A percentile compares a stretch with the other conserved stretches of the same genome.
These are phyloP conservation scores for Azolla pinnata DNA, from an alignment of 75 land plant species.

Conservation along the genomic window DNA sequence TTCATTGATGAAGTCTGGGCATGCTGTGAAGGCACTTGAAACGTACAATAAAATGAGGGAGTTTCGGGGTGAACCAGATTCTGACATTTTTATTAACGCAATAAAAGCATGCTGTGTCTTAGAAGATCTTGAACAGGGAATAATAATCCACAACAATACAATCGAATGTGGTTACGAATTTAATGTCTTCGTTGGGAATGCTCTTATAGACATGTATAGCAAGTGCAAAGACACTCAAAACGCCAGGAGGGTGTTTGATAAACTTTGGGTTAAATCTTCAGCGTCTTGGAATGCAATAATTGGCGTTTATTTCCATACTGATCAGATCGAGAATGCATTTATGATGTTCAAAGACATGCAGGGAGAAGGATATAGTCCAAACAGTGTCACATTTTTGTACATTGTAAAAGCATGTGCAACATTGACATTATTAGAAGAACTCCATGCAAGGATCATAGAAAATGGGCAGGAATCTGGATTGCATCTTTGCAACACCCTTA, in stretches of 20 bases:
- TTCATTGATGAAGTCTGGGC: too few species aligned
- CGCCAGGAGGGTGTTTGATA: constrained; percentile 28
- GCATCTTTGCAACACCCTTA: constrained; percentile 39
- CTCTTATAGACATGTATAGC: constrained; percentile 33
- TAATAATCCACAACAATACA: constrained; percentile 27
- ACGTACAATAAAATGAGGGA: too few species aligned
- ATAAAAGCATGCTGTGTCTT: constrained; percentile 33
- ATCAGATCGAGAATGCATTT: constrained; percentile 16
- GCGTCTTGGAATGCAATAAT: constrained; percentile 38
- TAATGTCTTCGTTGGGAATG: constrained; percentile 23
- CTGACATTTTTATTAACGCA: constrained; percentile 26
- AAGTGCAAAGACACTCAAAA: constrained; percentile 31
- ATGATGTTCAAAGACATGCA: constrained; percentile 23
- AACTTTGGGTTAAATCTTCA: constrained; percentile 5
- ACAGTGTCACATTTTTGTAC: constrained; percentile 18
- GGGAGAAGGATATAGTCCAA: constrained; percentile 10
- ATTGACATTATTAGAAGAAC: neutral
- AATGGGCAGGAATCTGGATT: constrained; percentile 26
- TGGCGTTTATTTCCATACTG: constrained; percentile 22
- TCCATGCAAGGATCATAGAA: constrained; percentile 24
- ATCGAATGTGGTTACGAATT: constrained; percentile 21
- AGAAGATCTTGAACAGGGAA: constrained; percentile 26
- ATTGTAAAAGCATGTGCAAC: constrained; percentile 7
- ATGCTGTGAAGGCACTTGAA: too few species aligned
- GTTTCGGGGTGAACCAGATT: too few species aligned